Percentiles rank a stretch among this genome's conserved stretches.
phyloP scores from a whole-genome alignment of 2,329 filamentous ascomycete species.

The Myriosclerotinia scirpicola region DNA sequence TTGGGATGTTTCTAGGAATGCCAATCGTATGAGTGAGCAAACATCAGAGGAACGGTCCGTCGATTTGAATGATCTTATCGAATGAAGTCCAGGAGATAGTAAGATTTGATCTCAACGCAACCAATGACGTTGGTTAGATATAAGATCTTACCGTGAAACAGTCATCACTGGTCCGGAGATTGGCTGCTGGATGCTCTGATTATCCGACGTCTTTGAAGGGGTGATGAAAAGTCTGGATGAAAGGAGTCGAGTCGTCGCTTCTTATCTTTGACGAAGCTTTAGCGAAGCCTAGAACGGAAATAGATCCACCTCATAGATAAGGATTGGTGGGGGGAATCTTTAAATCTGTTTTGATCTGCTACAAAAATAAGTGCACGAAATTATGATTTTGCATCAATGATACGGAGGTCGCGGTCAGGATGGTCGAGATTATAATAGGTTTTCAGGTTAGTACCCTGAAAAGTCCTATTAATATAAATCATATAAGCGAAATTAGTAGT shows the following conservation, averaged over 20 bases:
- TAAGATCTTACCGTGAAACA: neutral
- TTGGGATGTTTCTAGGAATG: neutral
- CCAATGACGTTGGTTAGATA: neutral
- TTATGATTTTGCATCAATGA: neutral
- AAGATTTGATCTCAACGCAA: neutral
- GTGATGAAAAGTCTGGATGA: neutral
- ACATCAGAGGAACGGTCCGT: neutral
- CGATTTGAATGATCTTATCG: neutral
- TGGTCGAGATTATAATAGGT: no score
- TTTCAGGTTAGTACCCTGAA: no score
- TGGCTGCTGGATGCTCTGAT: neutral
- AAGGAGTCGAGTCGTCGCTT: neutral
- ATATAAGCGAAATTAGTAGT: no score
- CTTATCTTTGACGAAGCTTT: conserved; percentile 21
- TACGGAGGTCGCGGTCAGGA: no score
- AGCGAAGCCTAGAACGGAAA: conserved; percentile 7
- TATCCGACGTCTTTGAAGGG: neutral
- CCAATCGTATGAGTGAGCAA: neutral
- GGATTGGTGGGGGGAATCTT: conserved; percentile 10
- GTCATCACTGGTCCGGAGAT: neutral
- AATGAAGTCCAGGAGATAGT: neutral
- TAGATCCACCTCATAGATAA: conserved; percentile 11
- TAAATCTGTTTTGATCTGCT: neutral
- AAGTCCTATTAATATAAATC: no score
- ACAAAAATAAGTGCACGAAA: neutral